Conservation (phyloP, 2,329 filamentous ascomycete species). For the Pleomassaria siparia region DNA sequence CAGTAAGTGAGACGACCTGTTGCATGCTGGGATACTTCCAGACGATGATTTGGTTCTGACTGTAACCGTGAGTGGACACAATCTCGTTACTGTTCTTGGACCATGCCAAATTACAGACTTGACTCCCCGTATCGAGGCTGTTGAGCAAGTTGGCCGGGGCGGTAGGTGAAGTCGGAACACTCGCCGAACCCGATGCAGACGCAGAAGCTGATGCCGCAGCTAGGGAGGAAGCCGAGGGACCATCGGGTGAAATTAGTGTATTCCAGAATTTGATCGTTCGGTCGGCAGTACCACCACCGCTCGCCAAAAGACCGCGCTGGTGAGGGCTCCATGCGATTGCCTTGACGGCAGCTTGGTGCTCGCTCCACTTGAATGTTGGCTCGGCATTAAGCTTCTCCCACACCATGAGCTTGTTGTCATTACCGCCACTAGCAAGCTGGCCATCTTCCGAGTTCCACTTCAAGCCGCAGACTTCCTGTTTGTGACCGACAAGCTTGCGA, state of each 20-base stretch:
- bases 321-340: conserved; percentile 98
- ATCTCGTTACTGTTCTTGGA: conserved; percentile 97
- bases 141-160: conserved; percentile 57
- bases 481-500: conserved; percentile 85
- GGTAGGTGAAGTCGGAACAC: conserved; percentile 34
- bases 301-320: conserved; percentile 90
- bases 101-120: conserved; percentile 99
- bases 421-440: conserved; percentile 91
- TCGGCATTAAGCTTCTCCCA: conserved; percentile 97
- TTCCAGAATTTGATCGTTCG: conserved; percentile 98
- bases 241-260: conserved; percentile 71
- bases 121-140: conserved; percentile 93
- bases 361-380: conserved; percentile 89
- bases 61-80: conserved; percentile 95
- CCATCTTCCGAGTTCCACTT: conserved; percentile 97
- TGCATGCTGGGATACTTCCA: conserved; percentile 99
- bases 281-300: conserved; percentile 92
- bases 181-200: conserved; percentile 33
- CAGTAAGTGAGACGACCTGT: conserved; percentile 91
- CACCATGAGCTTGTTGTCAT: conserved; percentile 98
- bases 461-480: conserved; percentile 95
- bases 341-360: conserved; percentile 95
- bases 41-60: conserved; percentile 96
- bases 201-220: conserved; percentile 41
- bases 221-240: conserved; percentile 39